Base-by-base conservation (phyloP, 2,329 filamentous ascomycete genomes). In the Aspergillus sojae region DNA sequence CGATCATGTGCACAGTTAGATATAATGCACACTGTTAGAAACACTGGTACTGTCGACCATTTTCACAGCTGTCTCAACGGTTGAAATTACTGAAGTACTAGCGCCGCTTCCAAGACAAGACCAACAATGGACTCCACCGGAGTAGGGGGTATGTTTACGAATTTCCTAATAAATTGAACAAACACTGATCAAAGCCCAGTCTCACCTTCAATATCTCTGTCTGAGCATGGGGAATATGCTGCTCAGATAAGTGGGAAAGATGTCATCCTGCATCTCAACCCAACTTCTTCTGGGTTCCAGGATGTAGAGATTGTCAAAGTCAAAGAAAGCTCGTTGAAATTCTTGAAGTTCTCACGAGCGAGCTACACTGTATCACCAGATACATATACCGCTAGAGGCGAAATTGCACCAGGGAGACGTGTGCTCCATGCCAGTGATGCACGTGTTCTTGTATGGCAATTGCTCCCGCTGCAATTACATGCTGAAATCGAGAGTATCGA, bases 401-500 rank as follows among this genome's bases (percentile, higher is more conserved):
- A 65, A 32, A 48, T 53, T 10, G 36, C 57, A 60, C 72, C 72
- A 66, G 70, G 66, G 39, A 70, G 71, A 53, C 75, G 76, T 19
- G 32, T 80, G 19, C 69, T 81, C 2, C 75, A 69, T 52, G 73
- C 74, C 28, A 79, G 71, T 52, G 72, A 75, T 39, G 68, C 67
- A 46, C 75, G 75, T 48, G 71, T 80, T 58, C 70, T 75, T 9
- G 66, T 79, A 28, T 79, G 76, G 75, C 72, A 79, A 60, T 53
- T 79, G 23, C 60, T 74, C n/a, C 72, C 78, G 6, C 65, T 79
- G 46, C 71, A 75, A 60, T 72, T 74, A 65, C 68, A 74, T 26
- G 79, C 77, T 11, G 75, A 80, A 45, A 79, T 81, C n/a, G 77
- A 80, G 57, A 75, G 72, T 43, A 67, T 79, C 28, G 79, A 81